Conservation (phyloP, 1,284 basidiomycete genomes). For the Boletus austroedulis region DNA sequence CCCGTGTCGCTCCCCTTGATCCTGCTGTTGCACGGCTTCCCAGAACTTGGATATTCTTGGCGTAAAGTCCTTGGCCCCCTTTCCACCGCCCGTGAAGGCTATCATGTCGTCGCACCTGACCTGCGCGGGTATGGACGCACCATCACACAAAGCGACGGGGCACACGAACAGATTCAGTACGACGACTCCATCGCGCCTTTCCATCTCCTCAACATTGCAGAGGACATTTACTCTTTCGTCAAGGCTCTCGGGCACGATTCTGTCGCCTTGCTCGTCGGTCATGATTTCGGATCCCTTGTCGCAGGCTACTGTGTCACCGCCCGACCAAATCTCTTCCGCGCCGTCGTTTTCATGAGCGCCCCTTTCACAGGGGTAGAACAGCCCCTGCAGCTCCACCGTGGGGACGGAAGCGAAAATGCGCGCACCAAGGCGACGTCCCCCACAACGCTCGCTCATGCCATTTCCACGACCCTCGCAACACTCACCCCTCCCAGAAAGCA, state of each 20-base stretch:
- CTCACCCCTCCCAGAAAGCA: slow-evolving; percentile 56
- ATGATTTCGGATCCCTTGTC: slow-evolving; percentile 57
- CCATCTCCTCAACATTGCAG: slow-evolving; percentile 48
- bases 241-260: slow-evolving; percentile 48
- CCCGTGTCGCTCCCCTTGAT: slow-evolving; percentile 42
- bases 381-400: slow-evolving; percentile 1
- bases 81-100: slow-evolving; percentile 40
- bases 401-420: background rate
- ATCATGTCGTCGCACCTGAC: slow-evolving; percentile 53
- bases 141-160: slow-evolving; percentile 23
- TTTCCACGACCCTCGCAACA: slow-evolving; percentile 35
- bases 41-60: slow-evolving; percentile 65
- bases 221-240: slow-evolving; percentile 52
- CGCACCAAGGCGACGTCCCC: slow-evolving; percentile 8
- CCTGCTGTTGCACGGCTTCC: slow-evolving; percentile 63
- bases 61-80: slow-evolving; percentile 54
- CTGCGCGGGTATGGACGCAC: slow-evolving; percentile 49
- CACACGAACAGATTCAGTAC: slow-evolving; percentile 34
- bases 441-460: slow-evolving; percentile 12
- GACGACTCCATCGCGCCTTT: slow-evolving; percentile 51
- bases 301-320: slow-evolving; percentile 53
- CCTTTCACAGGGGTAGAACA: slow-evolving; percentile 45
- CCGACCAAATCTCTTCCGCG: slow-evolving; percentile 53
- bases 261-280: slow-evolving; percentile 52
- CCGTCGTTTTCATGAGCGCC: slow-evolving; percentile 57